Conservation (phyloP, 106 monocot genomes). For the Acanthochlamys bracteata region DNA sequence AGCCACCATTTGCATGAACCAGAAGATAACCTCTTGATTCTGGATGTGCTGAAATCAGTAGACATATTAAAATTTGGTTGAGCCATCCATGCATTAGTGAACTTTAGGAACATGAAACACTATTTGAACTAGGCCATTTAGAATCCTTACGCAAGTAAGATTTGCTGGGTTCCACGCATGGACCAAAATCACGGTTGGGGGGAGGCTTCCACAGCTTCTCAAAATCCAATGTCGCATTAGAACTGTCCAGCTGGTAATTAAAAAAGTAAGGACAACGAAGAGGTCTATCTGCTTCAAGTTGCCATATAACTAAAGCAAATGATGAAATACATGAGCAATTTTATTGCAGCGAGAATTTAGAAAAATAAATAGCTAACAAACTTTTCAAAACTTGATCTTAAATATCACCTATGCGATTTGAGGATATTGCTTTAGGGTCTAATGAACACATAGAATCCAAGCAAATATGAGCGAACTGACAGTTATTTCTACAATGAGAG, state of each 20-base stretch:
- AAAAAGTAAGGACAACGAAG: conserved; percentile 35
- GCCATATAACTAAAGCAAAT: background rate
- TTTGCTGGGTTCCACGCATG: conserved; percentile 40
- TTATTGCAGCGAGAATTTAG: too few relatives aligned
- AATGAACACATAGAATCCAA: too few relatives aligned
- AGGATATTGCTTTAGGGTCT: too few relatives aligned
- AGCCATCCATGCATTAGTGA: background rate
- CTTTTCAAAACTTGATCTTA: too few relatives aligned
- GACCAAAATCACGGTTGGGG: conserved; percentile 35
- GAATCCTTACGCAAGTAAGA: conserved; percentile 34
- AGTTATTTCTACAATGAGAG: too few relatives aligned
- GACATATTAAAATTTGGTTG: too few relatives aligned
- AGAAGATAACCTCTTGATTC: conserved; percentile 69
- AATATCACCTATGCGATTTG: too few relatives aligned
- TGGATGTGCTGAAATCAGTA: conserved; percentile 30
- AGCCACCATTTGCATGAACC: conserved; percentile 85
- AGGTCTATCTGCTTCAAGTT: conserved; percentile 10
- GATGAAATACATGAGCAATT: background rate
- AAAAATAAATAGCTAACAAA: too few relatives aligned
- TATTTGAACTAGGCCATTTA: background rate
- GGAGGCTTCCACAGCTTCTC: conserved; percentile 68
- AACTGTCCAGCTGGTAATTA: conserved; percentile 49
- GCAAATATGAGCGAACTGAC: too few relatives aligned
- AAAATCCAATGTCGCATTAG: conserved; percentile 14
- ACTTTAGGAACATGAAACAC: too few relatives aligned